A percentile compares a stretch with the other conserved stretches of the same genome.
Conservation (phyloP, 1,284 basidiomycete species). For the Phellopilus nigrolimitatus region DNA sequence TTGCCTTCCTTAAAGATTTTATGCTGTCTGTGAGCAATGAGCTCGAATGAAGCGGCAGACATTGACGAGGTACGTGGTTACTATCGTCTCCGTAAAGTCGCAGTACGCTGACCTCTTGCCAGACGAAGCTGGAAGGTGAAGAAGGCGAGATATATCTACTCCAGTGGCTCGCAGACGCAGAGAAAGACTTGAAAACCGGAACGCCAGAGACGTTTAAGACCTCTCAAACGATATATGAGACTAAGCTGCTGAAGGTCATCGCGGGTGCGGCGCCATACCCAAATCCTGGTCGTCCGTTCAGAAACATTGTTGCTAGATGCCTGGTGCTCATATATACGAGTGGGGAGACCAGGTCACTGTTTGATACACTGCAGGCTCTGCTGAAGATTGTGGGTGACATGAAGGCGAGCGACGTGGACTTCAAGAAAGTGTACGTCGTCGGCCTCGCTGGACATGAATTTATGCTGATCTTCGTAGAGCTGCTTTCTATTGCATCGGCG, state of each 20-base stretch:
- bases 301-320: conserved; percentile 78
- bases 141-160: conserved; percentile 79
- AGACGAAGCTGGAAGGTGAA: conserved; percentile 70
- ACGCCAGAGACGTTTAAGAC: conserved; percentile 57
- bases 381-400: conserved; percentile 70
- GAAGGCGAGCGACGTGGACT: conserved; percentile 61
- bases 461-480: conserved; percentile 36
- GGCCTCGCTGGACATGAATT: conserved; percentile 15
- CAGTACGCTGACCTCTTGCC: not conserved
- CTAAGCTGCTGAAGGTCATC: conserved; percentile 58
- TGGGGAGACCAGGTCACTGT: conserved; percentile 80
- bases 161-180: conserved; percentile 72
- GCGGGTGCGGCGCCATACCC: conserved; percentile 61
- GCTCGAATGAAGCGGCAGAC: not conserved
- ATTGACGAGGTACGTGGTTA: not conserved
- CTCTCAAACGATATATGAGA: conserved; percentile 56
- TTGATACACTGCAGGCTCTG: conserved; percentile 81
- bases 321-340: conserved; percentile 74
- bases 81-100: not conserved
- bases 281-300: conserved; percentile 77
- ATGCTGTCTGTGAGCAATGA: no score
- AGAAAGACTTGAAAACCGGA: conserved; percentile 50
- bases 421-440: conserved; percentile 58
- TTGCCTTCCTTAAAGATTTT: no score
- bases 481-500: conserved; percentile 79